Percentiles rank a stretch among this genome's conserved stretches.
Evolutionary conservation across 2,329 filamentous ascomycete genomes (phyloP).

Genomic region (Penicillium carneum): DNA sequence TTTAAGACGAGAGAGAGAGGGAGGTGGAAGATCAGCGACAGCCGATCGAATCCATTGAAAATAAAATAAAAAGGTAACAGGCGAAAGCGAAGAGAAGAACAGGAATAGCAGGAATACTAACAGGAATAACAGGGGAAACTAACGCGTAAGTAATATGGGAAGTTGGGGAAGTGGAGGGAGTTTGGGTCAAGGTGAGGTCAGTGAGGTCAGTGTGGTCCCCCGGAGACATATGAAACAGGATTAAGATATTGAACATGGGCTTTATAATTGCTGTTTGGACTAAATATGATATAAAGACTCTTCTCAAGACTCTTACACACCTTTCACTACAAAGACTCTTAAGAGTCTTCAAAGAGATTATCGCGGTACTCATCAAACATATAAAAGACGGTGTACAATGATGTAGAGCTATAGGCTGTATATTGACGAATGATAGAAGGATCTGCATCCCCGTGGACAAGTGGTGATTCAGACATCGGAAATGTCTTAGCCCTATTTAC

Average conservation of each 20-base stretch:
- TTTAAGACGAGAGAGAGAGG: neutral
- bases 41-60: slow-evolving; percentile 20
- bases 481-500: neutral
- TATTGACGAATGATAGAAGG: slow-evolving; percentile 38
- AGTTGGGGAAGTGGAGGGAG: neutral
- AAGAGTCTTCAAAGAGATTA: neutral
- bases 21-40: slow-evolving; percentile 7
- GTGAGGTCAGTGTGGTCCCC: slow-evolving; percentile 15
- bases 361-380: slow-evolving; percentile 4
- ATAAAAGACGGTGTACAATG: slow-evolving; percentile 31
- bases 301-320: too few species aligned
- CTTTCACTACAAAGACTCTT: too few species aligned
- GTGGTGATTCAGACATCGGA: neutral
- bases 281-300: neutral
- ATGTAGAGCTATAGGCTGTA: neutral
- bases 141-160: neutral
- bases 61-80: neutral
- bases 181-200: slow-evolving; percentile 14
- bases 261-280: neutral
- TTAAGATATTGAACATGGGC: neutral
- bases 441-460: slow-evolving; percentile 32
- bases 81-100: neutral
- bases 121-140: too few species aligned
- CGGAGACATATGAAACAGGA: slow-evolving; percentile 18
- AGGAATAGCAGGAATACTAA: too few species aligned